Evolutionary conservation across 768 basidiomycete genomes (phyloP), one percentile per base, ranked within the genome.

Genomic region (Pholiota microspora): DNA sequence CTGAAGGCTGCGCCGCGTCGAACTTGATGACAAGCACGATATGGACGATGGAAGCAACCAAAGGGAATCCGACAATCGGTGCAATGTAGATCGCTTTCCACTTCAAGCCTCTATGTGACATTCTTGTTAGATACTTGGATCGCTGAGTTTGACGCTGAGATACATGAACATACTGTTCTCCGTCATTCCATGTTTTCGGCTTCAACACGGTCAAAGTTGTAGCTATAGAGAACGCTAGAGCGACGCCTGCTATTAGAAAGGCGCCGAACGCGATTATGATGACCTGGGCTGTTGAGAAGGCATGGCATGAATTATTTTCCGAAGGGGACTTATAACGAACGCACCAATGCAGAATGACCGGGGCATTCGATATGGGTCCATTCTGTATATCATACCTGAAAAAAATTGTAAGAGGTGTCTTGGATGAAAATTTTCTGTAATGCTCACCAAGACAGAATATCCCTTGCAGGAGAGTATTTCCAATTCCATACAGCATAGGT

Each of bases 361-460:
- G 7, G 85, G 82, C 84, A 88, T 88, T 16, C 55, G 62, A 46
- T 69, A 71, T 0, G 86, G 83, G 58, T 83, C 72, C 86, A 88
- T 87, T 48, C 69, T 66, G 75, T 82, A 86, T 12, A 83, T 73
- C 68, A 88, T 77, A 9, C 86, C 86, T 87, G 21, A 16, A 27
- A 23, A 45, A 51, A n/a, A 49, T 35, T 48, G 15, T 21, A 36
- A 21, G 51, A 40, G 24, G 44, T 9, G 23, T 13, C 28, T 31
- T 29, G 27, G 31, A 44, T 7, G 4, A 34, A 23, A 7, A 10
- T 15, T 25, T 35, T 31, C n/a, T 53, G 12, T 25, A n/a, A 32
- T 32, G 44, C 77, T 48, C 51, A 85, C 86, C 85, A 2, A 88
- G 64, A 61, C 81, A 84, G 61, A 88, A 85, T 7, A 76, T 69